A percentile compares a stretch with the other conserved stretches of the same genome.
Conservation (phyloP, 2,329 filamentous ascomycete species). For the Cladophialophora carrionii region DNA sequence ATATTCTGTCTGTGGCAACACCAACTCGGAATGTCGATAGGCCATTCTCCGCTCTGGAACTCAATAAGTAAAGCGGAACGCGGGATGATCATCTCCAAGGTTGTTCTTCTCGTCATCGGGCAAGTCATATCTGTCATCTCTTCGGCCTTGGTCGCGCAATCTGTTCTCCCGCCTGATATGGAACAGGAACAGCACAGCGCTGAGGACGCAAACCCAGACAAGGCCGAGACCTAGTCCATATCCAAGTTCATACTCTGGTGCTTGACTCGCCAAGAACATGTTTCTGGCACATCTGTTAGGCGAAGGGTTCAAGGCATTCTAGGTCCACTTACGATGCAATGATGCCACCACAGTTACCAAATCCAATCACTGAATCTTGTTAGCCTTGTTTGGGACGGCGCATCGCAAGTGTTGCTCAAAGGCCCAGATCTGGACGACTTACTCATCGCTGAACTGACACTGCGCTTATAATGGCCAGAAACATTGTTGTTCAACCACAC, state of each 20-base stretch:
- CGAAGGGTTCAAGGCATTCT: not conserved
- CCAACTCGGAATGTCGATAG: not conserved
- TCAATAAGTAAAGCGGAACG: conserved; percentile 44
- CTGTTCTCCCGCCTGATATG: conserved; percentile 44
- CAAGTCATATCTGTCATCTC: conserved; percentile 39
- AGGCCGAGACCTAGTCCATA: conserved; percentile 46
- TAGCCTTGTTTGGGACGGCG: not conserved
- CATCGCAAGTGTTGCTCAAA: not conserved
- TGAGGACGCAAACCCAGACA: conserved; percentile 44
- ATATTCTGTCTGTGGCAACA: not conserved
- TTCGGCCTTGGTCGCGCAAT: conserved; percentile 38
- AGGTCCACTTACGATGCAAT: conserved; percentile 39
- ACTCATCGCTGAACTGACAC: conserved; percentile 40
- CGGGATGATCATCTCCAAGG: conserved; percentile 44
- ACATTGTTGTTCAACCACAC: conserved; percentile 43
- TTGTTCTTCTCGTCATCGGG: conserved; percentile 40
- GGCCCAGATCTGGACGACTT: not conserved
- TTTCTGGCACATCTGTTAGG: conserved; percentile 37
- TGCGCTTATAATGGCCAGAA: conserved; percentile 41
- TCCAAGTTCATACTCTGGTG: conserved; percentile 45
- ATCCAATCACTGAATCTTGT: conserved; percentile 34
- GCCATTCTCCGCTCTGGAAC: not conserved
- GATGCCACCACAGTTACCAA: conserved; percentile 44
- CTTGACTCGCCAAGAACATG: conserved; percentile 46
- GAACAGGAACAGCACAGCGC: conserved; percentile 42